Evolutionary conservation across 495 filamentous ascomycete genomes (phyloP), one percentile per base, ranked within the genome.

Genomic region (Trichoderma asperelloides): DNA sequence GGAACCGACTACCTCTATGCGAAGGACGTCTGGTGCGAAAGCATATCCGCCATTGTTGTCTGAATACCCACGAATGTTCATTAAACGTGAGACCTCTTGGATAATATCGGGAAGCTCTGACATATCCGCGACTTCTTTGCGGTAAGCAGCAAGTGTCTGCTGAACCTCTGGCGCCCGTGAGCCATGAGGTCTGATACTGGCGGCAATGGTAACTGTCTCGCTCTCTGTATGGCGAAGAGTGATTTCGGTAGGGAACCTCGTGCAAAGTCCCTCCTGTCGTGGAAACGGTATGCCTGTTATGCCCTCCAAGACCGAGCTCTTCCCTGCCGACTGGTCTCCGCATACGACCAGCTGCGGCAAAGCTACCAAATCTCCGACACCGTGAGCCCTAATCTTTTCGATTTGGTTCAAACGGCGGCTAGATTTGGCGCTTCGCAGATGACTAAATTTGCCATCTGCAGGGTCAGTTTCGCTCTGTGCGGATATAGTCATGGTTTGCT

Each of bases 1-100:
- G 0, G 88, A 87, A 0, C 87, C 87, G 1, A 75, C 77, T 3
- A 90, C 83, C 62, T 88, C 86, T 41, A 92, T 74, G 16, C 84
- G 80, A 7, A 91, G 80, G 2, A 88, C 77, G 68, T 91, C 86
- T 16, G 82, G 78, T 0, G 84, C 78, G 63, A 89, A 89, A 0
- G 78, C 78, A 8, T 73, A 74, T 0, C 2, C 30, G 49, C 41
- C 49, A 5, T 60, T 12, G 12, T 39, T 40, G 3, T 39, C 30
- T 3, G 28, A n/a, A 25, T 64, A 40, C n/a, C 62, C 62, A 2
- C 62, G 62, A 18, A 64, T 64, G 4, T 64, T 64, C 62, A 64
- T 41, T 9, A 64, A 30, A 66, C 33, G 63, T 68, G 21, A 74
- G 45, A 3, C 74, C 66, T 66, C 64, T 65, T 49, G 57, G 67